Conservation (phyloP, 2,329 filamentous ascomycete genomes). For the Hysterium pulicare region DNA sequence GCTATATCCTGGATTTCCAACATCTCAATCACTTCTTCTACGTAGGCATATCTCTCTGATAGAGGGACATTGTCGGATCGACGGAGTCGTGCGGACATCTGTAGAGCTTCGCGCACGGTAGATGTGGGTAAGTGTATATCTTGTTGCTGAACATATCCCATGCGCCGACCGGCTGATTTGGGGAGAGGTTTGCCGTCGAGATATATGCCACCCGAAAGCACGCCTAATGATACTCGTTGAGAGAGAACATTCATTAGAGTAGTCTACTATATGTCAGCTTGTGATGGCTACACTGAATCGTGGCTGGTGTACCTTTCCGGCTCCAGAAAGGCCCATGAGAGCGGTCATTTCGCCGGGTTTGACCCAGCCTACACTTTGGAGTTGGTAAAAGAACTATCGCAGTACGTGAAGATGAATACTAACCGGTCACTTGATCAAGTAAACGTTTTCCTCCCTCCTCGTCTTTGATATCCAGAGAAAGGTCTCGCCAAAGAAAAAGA, state of each 20-base stretch:
- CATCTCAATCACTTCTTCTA: slow-evolving; percentile 61
- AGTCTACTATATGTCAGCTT: no score
- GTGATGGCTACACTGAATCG: no score
- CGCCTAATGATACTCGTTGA: slow-evolving; percentile 45
- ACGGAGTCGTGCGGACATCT: slow-evolving; percentile 61
- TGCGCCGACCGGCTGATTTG: slow-evolving; percentile 75
- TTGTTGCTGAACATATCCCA: slow-evolving; percentile 70
- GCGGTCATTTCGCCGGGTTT: slow-evolving; percentile 87
- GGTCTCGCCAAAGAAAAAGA: slow-evolving; percentile 74
- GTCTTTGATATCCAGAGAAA: slow-evolving; percentile 70
- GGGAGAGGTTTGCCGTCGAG: slow-evolving; percentile 39
- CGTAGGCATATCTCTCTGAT: slow-evolving; percentile 62
- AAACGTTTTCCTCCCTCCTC: slow-evolving; percentile 45
- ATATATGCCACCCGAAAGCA: slow-evolving; percentile 44
- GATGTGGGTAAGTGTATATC: slow-evolving; percentile 61
- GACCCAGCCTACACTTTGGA: no score
- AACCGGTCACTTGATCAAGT: slow-evolving; percentile 58
- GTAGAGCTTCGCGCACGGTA: slow-evolving; percentile 62
- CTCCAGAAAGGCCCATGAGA: slow-evolving; percentile 72
- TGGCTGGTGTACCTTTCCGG: no score
- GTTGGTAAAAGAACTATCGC: no score
- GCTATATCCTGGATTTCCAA: slow-evolving; percentile 64
- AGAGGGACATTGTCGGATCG: slow-evolving; percentile 57
- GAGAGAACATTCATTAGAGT: slow-evolving; percentile 35
- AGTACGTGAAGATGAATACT: no score